Conservation (phyloP, 2,329 filamentous ascomycete genomes). For the Ophiostoma piceae region DNA sequence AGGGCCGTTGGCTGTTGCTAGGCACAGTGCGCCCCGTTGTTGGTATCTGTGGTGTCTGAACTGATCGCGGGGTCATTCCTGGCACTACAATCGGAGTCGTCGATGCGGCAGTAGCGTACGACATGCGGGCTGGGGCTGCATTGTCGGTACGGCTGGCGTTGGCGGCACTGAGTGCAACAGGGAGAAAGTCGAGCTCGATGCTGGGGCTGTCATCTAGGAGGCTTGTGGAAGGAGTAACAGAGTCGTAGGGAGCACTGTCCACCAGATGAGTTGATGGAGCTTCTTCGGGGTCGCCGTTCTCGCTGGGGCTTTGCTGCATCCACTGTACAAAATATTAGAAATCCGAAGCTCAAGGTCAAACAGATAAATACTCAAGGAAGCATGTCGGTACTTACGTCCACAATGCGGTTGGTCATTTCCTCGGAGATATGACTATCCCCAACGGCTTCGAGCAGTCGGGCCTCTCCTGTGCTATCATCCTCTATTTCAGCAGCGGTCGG, state of each 20-base stretch:
- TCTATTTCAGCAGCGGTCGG: constrained; percentile 24
- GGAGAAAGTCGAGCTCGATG: constrained; percentile 17
- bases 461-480: constrained; percentile 23
- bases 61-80: background rate
- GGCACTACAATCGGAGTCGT: background rate
- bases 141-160: constrained; percentile 14
- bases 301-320: constrained; percentile 28
- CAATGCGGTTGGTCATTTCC: background rate
- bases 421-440: background rate
- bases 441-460: background rate
- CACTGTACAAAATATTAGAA: constrained; percentile 21
- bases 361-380: background rate
- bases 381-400: background rate
- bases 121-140: background rate
- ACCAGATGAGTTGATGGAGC: constrained; percentile 18
- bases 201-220: constrained; percentile 24
- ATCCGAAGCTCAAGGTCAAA: background rate
- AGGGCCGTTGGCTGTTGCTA: background rate
- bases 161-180: constrained; percentile 24
- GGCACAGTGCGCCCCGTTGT: background rate
- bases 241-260: constrained; percentile 16
- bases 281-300: constrained; percentile 22
- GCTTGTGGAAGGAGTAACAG: constrained; percentile 16
- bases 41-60: background rate
- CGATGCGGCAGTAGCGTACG: constrained; percentile 16